Evolutionary conservation across 2,329 filamentous ascomycete genomes (phyloP), one percentile per base, ranked within the genome.

Genomic region (Ceratocystis lukuohia): DNA sequence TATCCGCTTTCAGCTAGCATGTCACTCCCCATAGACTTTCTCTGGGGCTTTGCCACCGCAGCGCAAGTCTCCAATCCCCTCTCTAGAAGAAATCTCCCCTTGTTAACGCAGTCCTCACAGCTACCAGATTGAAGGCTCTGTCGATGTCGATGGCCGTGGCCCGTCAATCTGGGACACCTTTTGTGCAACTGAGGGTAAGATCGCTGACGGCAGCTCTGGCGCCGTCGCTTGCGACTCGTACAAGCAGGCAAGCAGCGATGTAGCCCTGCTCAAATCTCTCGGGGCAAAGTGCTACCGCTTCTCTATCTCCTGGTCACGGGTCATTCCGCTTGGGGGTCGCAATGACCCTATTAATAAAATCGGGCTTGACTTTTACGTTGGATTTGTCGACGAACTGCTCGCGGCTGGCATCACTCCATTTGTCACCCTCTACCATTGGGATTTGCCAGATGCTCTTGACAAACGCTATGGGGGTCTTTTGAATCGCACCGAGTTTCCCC

Each of bases 141-240:
- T 82, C 48, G 79, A 87, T 61, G 83, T 87, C 73, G 90, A 93
- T 73, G 91, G 90, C 70, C 88, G 90, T 70, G 88, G 84, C 25
- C 86, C 89, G 65, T 90, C 88, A 69, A 94, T 95, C 75, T 95
- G 91, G 91, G 91, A 96, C 76, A 87, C 83, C n/a, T 95, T 95
- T 78, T 92, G 88, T 77, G 83, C 83, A 69, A 87, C 84, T 65
- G 85, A 88, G 5, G 89, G 89, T 72, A 95, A 94, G 77, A 91
- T 94, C 72, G 89, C 89, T 66, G 88, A 89, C 71, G 87, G 84
- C 67, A 85, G 81, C 71, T 87, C 85, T 56, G 91, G 91, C 64
- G 86, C 84, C 64, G 82, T 89, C 56, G 90, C 91, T 46, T 96
- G 91, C 77, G 89, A 95, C 78, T 92, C 88, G 33, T 95, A 95